phyloP scores from a whole-genome alignment of 495 filamentous ascomycete genomes.

The Lasiosphaeria hispida region DNA sequence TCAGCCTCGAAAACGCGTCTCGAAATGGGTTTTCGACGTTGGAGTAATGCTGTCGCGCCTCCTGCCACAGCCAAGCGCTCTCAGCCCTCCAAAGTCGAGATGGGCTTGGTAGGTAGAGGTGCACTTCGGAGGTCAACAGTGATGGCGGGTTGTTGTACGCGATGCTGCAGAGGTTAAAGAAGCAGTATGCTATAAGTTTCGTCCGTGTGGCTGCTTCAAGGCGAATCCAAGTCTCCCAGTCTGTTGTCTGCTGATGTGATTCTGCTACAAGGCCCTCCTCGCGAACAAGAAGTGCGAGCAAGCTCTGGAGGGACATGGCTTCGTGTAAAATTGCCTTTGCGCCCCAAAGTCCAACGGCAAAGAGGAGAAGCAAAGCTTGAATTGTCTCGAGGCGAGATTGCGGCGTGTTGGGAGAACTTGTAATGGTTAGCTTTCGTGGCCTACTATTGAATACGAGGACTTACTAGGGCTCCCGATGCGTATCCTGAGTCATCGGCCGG shows the following conservation, averaged over 20 bases:
- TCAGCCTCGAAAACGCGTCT: conserved; percentile 46
- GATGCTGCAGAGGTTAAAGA: conserved; percentile 59
- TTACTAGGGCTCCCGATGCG: conserved; percentile 52
- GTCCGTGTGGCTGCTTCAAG: conserved; percentile 53
- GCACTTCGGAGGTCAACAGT: conserved; percentile 61
- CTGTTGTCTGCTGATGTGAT: conserved; percentile 34
- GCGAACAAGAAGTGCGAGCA: conserved; percentile 52
- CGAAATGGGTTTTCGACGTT: conserved; percentile 49
- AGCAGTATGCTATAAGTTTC: conserved; percentile 57
- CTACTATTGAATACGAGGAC: conserved; percentile 7
- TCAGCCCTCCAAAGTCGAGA: conserved; percentile 53
- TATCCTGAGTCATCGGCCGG: conserved; percentile 51
- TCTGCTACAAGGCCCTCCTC: conserved; percentile 51
- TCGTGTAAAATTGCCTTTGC: conserved; percentile 57
- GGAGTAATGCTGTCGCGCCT: conserved; percentile 41
- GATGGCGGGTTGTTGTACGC: conserved; percentile 57
- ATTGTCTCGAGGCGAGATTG: conserved; percentile 55
- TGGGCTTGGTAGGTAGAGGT: conserved; percentile 57
- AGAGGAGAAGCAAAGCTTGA: conserved; percentile 55
- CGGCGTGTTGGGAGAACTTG: conserved; percentile 49
- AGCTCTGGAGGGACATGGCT: conserved; percentile 51
- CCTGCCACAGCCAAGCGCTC: conserved; percentile 49
- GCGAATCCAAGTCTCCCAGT: conserved; percentile 61
- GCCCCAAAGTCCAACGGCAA: conserved; percentile 57
- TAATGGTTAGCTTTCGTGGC: conserved; percentile 22